Evolutionary conservation across 495 filamentous ascomycete genomes (phyloP).

Genomic region (Tuber microsphaerosporum): DNA sequence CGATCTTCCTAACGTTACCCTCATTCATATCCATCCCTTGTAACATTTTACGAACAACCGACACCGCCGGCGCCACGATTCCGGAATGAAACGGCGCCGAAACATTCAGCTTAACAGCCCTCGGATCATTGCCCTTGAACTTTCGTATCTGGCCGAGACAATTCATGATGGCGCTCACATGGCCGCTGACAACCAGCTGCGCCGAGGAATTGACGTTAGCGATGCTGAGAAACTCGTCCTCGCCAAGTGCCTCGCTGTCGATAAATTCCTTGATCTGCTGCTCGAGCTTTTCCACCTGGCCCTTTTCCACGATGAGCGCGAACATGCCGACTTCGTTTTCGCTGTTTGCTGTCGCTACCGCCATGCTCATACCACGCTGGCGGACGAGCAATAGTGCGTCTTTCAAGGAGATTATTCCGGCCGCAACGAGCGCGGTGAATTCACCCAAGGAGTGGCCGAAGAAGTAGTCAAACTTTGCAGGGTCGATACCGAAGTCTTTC

Average conservation of each 20-base stretch:
- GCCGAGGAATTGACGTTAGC: constrained; percentile 94
- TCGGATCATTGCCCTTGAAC: constrained; percentile 86
- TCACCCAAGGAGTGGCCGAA: constrained; percentile 94
- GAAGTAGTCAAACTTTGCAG: constrained; percentile 62
- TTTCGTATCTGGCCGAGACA: constrained; percentile 84
- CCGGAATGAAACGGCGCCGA: constrained; percentile 90
- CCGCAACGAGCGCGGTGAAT: constrained; percentile 81
- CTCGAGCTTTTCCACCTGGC: constrained; percentile 61
- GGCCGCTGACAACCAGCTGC: constrained; percentile 90
- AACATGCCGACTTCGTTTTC: constrained; percentile 87
- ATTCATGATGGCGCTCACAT: constrained; percentile 71
- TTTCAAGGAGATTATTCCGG: constrained; percentile 64
- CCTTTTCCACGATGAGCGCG: constrained; percentile 76
- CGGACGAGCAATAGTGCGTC: constrained; percentile 74
- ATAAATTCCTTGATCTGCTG: constrained; percentile 73
- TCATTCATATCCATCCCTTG: constrained; percentile 45
- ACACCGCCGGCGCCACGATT: constrained; percentile 78
- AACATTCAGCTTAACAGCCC: constrained; percentile 78
- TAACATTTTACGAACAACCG: constrained; percentile 61
- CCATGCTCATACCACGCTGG: constrained; percentile 77
- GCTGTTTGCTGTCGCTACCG: constrained; percentile 58
- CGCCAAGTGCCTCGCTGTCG: constrained; percentile 55
- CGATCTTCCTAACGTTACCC: constrained; percentile 47
- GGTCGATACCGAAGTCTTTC: constrained; percentile 57
- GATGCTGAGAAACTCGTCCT: constrained; percentile 76